Evolutionary conservation across 2,329 filamentous ascomycete species (phyloP).

Genomic region (Xylariaceae sp.): DNA sequence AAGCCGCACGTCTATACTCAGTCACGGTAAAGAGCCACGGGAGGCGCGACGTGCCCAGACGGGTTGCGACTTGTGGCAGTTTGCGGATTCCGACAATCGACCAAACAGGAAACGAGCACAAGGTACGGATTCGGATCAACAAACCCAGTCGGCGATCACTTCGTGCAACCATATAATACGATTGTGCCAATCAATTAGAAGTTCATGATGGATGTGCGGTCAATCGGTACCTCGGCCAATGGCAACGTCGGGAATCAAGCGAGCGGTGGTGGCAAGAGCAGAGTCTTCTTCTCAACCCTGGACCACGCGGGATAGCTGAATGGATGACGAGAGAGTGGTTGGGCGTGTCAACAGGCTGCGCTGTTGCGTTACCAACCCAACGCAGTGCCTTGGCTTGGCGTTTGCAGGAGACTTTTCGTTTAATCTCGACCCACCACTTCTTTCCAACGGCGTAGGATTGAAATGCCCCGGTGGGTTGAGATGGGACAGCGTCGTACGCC

Average conservation of each 20-base stretch:
- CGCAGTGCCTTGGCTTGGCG: not conserved
- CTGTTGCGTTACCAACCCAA: not conserved
- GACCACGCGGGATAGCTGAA: not conserved
- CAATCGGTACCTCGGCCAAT: no score
- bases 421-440: not conserved
- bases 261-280: not conserved
- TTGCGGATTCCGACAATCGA: not conserved
- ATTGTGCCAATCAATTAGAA: no score
- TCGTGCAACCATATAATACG: no score
- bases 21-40: no score
- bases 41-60: not conserved
- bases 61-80: not conserved
- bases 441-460: not conserved
- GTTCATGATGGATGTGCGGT: no score
- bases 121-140: no score
- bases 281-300: not conserved
- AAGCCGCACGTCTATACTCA: no score
- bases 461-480: not conserved
- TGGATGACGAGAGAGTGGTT: not conserved
- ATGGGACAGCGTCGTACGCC: slow-evolving; percentile 6
- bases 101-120: not conserved
- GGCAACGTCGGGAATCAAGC: not conserved
- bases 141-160: no score
- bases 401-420: not conserved
- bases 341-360: not conserved